Evolutionary conservation across 345 rosid genomes (phyloP), one percentile per base, ranked within the genome.

Genomic region (Corchorus olitorius): DNA sequence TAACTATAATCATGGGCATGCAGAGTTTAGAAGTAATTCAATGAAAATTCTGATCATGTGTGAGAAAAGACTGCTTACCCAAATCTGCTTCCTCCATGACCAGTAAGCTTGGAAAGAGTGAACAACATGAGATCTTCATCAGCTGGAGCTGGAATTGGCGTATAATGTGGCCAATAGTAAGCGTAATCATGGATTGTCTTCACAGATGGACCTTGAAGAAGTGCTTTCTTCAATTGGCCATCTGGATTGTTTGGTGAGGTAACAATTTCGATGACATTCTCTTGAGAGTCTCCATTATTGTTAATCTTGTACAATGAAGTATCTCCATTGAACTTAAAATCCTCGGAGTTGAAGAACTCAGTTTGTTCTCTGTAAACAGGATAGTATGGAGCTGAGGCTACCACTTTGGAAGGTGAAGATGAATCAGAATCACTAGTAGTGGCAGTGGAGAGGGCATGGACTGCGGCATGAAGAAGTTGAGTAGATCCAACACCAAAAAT

Each of bases 191-290:
- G 64, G 10, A 93, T 81, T 49, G 78, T 52, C 81, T 83, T 91
- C 12, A 75, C 85, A 76, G 79, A 76, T 6, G 89, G 78, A 46
- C 90, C 96, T 5, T 80, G 58, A 65, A 93, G 85, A 77, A 91
- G 78, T 16, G 89, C 88, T 72, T 74, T 73, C 33, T 88, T 89
- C 66, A 81, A 37, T 65, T 79, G 77, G 6, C 96, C 97, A 73
- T 87, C 92, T 4, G 96, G 97, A 81, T 93, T 93, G 82, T 89
- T 91, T 0, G 98, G 98, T 53, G 94, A 85, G 41, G 98, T 90
- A 1, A 90, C 97, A 56, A 93, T 76, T 76, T 93, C 94, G 67
- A 93, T 80, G 8, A 87, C 12, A 33, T 79, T 50, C 48, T 43
- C 76, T 4, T 54, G 52, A 15, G 49, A 74, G 65, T 82, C 81